Evolutionary conservation across 179 eudicot genomes (phyloP).

Genomic region (Carnegiea gigantea): DNA sequence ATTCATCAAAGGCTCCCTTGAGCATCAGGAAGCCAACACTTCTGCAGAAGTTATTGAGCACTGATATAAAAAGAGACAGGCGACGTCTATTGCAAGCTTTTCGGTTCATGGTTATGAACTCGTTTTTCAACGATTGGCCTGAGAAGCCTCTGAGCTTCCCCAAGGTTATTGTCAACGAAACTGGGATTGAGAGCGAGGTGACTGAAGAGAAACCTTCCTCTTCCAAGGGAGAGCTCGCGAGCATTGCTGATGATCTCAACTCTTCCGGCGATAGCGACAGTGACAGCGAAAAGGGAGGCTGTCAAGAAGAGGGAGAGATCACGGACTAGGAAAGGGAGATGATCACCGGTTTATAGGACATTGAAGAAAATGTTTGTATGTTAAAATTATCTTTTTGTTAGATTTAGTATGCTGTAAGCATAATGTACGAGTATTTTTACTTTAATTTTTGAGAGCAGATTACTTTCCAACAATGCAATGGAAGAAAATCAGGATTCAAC

Average conservation of each 20-base stretch:
- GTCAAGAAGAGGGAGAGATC: conserved; percentile 62
- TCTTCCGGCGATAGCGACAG: conserved; percentile 7
- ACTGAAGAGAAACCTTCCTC: conserved; percentile 25
- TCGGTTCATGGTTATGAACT: conserved; percentile 80
- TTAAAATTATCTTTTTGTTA: not conserved
- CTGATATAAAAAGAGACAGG: conserved; percentile 69
- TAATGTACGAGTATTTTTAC: not conserved
- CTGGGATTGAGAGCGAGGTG: conserved; percentile 17
- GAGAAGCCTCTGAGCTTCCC: conserved; percentile 67
- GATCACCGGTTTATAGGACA: not conserved
- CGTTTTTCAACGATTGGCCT: conserved; percentile 70
- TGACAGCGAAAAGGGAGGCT: not conserved
- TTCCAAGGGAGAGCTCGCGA: not conserved
- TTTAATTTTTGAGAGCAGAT: not conserved
- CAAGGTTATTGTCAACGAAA: conserved; percentile 51
- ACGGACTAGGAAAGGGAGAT: conserved; percentile 32
- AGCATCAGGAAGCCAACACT: conserved; percentile 60
- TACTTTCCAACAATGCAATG: not conserved
- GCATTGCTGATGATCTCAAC: conserved; percentile 11
- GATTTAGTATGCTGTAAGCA: not conserved
- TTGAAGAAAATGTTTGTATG: not conserved
- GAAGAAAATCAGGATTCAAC: too few species aligned
- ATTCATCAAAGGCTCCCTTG: conserved; percentile 14
- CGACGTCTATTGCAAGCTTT: conserved; percentile 68
- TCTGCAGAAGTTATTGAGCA: conserved; percentile 66